Base-by-base conservation (phyloP, 495 filamentous ascomycete genomes). In the Cudoniella acicularis region DNA sequence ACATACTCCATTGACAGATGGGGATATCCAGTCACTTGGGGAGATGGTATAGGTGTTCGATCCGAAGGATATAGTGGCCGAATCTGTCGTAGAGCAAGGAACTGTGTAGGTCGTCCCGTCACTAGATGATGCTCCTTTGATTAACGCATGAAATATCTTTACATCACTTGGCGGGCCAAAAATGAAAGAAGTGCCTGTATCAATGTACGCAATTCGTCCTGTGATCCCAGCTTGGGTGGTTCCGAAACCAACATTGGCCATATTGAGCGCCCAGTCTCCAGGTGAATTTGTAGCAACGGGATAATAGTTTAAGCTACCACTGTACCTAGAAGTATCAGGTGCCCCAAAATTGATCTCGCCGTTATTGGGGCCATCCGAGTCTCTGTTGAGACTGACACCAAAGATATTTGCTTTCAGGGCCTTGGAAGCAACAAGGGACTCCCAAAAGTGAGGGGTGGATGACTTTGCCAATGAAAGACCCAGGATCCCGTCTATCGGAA, bases 401-500 rank as follows among this genome's bases (percentile, higher is more conserved):
- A 90, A 83, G 18, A 94, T 65, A 64, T 89, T 90, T 0, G 79
- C 72, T 9, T 78, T 61, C 48, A 95, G 73, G 2, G 80, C 52
- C 25, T 81, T 79, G n/a, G 81, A 72, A 2, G 79, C 61, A n/a
- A 73, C 74, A 21, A 93, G 73, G 23, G 73, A 65, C 36, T 84
- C 79, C 73, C 92, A 79, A 63, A 91, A 83, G 0, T 81, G 86
- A 25, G 84, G 79, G 9, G 77, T 55, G 25, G 76, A 6, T 64
- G 74, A 64, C 59, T 72, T 52, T 71, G 74, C 63, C 72, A 77
- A 84, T 8, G 85, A 85, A n/a, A 95, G 72, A 6, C 89, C 91
- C 4, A 95, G 71, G 49, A 96, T 94, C n/a, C 91, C 91, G 66
- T 96, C 91, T 62, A 94, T 87, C 17, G 90, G 86, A 64, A 91